Conservation (phyloP, 1,284 basidiomycete genomes). For the Leccinum huronense region DNA sequence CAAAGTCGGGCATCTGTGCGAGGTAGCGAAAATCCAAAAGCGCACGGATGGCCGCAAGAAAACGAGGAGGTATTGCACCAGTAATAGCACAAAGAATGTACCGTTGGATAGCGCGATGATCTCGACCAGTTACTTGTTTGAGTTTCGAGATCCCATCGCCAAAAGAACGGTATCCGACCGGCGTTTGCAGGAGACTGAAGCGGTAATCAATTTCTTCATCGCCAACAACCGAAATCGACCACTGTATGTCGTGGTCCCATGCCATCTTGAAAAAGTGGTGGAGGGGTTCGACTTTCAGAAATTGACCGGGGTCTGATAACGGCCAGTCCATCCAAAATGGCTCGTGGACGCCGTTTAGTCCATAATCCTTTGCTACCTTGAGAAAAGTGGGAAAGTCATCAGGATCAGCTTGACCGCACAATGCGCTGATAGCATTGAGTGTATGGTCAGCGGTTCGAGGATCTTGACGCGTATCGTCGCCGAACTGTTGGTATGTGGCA, state of each 20-base stretch:
- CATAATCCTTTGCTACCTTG: constrained; percentile 1
- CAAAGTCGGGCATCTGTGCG: background rate
- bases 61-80: background rate
- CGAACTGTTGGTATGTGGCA: background rate
- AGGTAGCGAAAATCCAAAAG: background rate
- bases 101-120: background rate
- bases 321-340: constrained; percentile 1
- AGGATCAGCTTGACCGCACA: background rate
- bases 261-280: constrained; percentile 1
- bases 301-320: background rate
- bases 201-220: background rate
- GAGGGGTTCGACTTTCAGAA: background rate
- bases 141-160: background rate
- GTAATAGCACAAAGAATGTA: background rate
- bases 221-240: background rate
- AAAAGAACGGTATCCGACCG: background rate
- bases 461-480: background rate
- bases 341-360: background rate
- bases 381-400: background rate
- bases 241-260: constrained; percentile 2
- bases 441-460: background rate
- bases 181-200: background rate
- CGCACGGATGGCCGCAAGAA: background rate
- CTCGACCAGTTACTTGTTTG: background rate
- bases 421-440: background rate